Evolutionary conservation across 73 alveolate genomes (phyloP).

Genomic region (Symbiodinium pilosum): DNA sequence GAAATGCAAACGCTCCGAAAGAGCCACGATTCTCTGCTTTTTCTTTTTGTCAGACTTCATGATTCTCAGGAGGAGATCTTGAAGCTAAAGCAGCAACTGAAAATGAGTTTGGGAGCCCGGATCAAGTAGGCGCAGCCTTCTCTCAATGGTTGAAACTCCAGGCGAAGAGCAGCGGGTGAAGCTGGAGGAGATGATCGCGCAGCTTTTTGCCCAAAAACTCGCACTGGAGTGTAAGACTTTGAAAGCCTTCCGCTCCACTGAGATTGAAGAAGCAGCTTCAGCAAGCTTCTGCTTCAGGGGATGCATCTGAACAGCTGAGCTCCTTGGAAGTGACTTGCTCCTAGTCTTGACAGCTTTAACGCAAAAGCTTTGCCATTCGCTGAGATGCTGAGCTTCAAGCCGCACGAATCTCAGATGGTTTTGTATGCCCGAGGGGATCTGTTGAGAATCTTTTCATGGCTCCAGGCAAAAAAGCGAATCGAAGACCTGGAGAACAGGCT

Average conservation of each 20-base stretch:
- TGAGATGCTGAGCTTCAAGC: constrained; percentile 13
- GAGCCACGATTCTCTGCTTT: too few relatives aligned
- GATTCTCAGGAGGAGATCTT: constrained; percentile 40
- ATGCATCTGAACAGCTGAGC: not conserved
- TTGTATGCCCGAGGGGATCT: too few relatives aligned
- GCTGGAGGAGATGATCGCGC: constrained; percentile 57
- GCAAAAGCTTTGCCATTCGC: not conserved
- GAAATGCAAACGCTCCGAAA: not conserved
- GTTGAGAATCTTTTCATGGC: too few relatives aligned
- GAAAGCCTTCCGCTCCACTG: not conserved
- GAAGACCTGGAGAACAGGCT: constrained; percentile 53
- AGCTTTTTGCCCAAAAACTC: not conserved
- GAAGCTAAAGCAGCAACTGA: constrained; percentile 55
- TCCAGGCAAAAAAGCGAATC: constrained; percentile 41
- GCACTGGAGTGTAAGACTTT: not conserved
- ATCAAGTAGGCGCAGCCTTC: not conserved
- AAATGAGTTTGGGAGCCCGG: constrained; percentile 10
- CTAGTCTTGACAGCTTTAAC: not conserved
- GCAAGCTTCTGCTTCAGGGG: not conserved
- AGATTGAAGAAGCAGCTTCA: constrained; percentile 52
- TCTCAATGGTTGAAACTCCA: not conserved
- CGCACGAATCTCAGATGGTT: not conserved
- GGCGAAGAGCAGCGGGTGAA: constrained; percentile 66
- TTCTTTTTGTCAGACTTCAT: too few relatives aligned
- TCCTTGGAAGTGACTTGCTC: not conserved